Base-by-base conservation (phyloP, 257 asterid genomes). In the Nicotiana paniculata region DNA sequence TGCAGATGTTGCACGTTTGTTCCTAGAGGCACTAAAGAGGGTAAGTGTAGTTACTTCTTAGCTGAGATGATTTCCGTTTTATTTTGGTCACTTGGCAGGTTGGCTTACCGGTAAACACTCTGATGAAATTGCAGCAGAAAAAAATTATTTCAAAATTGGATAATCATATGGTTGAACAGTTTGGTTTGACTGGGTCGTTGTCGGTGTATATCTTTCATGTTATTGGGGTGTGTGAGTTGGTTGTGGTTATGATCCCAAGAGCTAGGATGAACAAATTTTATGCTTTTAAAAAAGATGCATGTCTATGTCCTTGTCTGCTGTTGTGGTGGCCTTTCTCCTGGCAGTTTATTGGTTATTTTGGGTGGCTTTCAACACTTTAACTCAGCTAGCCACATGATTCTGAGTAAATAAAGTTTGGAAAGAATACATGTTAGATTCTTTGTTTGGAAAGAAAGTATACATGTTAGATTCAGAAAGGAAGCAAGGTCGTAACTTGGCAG, bases 11-110 rank as follows among this genome's bases (percentile, higher is more conserved):
- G 88, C 98, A 75, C 66, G 43, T 46, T 82, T 94, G 77, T 89
- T 96, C 74, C 72, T 94, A 21, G 97, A 93, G 85, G 90, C 98
- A 61, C 85, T 96, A 77, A 93, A 89, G 89, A 93, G 80, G 91
- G 98, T 96, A 82, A 81, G 92, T 9, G 16, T 65, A 28, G 33
- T 77, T 82, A 81, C 80, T 83, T 85, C 26, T 51, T 75, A 75
- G 2, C 46, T 51, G 63, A 51, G 43, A 48, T 51, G 80, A 75
- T 75, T 51, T 55, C 62, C 30, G 62, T 37, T 51, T 53, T 51
- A 48, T 51, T 51, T 74, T 75, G 6, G 80, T 51, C 80, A 51
- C 26, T 75, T 75, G 62, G 46, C 63, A 26, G 63, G 63, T 16
- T 17, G 80, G 24, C 79, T 21, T 28, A 48, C 63, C 16, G 2